Evolutionary conservation across 768 basidiomycete species (phyloP), one percentile per base, ranked within the genome.

Genomic region (Megacollybia marginata): DNA sequence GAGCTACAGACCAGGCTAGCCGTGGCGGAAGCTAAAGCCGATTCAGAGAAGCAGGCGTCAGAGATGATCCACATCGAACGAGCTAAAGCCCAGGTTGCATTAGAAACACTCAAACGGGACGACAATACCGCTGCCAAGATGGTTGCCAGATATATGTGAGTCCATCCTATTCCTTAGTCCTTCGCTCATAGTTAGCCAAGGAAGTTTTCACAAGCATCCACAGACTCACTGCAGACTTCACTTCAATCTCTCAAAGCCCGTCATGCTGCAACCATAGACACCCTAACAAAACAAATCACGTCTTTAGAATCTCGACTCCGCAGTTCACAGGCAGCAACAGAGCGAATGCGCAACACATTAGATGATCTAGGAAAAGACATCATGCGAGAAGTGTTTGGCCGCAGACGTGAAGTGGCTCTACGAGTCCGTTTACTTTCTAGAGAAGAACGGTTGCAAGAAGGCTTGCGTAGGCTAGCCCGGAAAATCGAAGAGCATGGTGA

Each of bases 101-200:
- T 87, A 13, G 75, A 85, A 47, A 71, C 68, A 55, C 68, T 78
- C 44, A 67, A 70, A 54, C 61, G 80, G 15, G 85, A 90, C 45
- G 87, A 91, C 50, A 76, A 71, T n/a, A 76, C 83, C 0, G 88
- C 89, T 2, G 82, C 83, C 11, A 86, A 82, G 57, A 86, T 91
- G 79, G 89, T 92, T 28, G 79, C 87, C 23, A 78, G 86, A 34
- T 92, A 92, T 62, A 92, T 91, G 89, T 89, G 55, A 49, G 82
- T 69, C 13, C 13, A 18, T 42, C 48, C 19, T 42, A 11, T 6
- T 47, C 28, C 13, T 36, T 10, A 45, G 42, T 18, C 46, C 28
- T 49, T 12, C 46, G 33, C 28, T 45, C 42, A 46, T 36, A 33
- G 44, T 9, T 13, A 18, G 46, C 31, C 20, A 53, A 90, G 89